Conservation (phyloP, 441 rosid species). For the Gossypium lobatum region DNA sequence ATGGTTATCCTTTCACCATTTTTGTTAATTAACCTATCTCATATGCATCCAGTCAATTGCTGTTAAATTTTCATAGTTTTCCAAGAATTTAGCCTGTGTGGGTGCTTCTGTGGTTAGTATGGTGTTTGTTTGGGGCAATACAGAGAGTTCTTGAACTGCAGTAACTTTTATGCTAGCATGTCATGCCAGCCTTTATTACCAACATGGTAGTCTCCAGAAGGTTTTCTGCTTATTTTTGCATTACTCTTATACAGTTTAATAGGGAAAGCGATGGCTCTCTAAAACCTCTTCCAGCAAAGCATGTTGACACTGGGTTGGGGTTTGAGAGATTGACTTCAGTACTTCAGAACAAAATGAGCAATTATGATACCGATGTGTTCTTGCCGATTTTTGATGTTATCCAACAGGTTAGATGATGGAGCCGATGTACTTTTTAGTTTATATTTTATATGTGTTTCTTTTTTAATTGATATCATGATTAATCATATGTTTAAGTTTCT, state of each 20-base stretch:
- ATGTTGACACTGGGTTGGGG: slow-evolving; percentile 99
- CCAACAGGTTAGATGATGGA: slow-evolving; percentile 50
- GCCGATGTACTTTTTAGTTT: neutral
- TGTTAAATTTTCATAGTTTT: neutral
- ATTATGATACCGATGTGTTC: slow-evolving; percentile 96
- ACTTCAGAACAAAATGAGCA: slow-evolving; percentile 97
- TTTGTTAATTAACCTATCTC: slow-evolving; percentile 5
- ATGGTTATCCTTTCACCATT: neutral
- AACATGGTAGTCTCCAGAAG: neutral
- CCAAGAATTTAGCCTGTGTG: neutral
- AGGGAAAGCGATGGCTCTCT: slow-evolving; percentile 87
- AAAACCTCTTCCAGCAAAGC: slow-evolving; percentile 87
- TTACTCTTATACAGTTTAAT: slow-evolving; percentile 54
- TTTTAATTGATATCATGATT: neutral
- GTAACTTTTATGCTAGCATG: neutral
- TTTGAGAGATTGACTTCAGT: slow-evolving; percentile 90
- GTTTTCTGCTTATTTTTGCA: slow-evolving; percentile 1
- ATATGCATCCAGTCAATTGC: neutral
- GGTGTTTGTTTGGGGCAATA: neutral
- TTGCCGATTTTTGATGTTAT: slow-evolving; percentile 87
- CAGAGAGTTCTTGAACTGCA: neutral
- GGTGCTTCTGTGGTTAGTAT: neutral
- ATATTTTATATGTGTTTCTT: neutral
- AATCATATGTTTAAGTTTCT: neutral
- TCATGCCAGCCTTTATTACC: neutral